Base-by-base conservation (phyloP, 177 flowering plant species). In the Tripterygium wilfordii region DNA sequence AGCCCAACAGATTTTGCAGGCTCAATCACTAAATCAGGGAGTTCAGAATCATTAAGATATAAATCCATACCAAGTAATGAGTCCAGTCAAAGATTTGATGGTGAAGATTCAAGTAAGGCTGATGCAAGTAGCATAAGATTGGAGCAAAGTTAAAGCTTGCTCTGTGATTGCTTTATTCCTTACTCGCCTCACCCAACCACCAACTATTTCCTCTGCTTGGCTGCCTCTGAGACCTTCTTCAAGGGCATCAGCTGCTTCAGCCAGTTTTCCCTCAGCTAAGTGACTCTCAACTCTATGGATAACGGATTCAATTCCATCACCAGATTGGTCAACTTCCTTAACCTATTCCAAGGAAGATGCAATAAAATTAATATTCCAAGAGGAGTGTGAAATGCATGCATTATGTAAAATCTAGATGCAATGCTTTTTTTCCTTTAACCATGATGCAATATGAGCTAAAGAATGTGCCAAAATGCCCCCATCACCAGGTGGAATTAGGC, bases 401-500 rank as follows among this genome's bases (percentile, higher is more conserved):
- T 41, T 13, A 3, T 18, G 10, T 17, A 4, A 8, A 21, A 26
- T 16, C 21, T 44, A 24, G 15, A 17, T 44, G 10, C 10, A 24
- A 29, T 42, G 2, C 8, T 48, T 21, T 1, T 45, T 30, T 56
- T 86, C 98, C 95, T 90, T 87, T 30, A 94, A 56, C 60, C 48
- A 61, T 41, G 97, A 84, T 40, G 99, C 97, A 30, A 87, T 32
- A 46, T 65, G 68, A 49, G 99, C 97, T 41, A 89, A 51, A 32
- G 85, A 56, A 73, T 94, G 99, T 16, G 97, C 51, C 69, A 94
- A 70, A 37, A 94, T 74, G 52, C 99, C 99, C n/a, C 96, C 97
- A 17, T 96, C 96, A 8, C 85, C 83, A 2, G 81, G 83, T 53
- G 99, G 99, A 45, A 94, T 79, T 18, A 94, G 69, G 66, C 84